Conservation (phyloP, 805 yeast genomes). For the Cyberlindnera bimundalis region DNA sequence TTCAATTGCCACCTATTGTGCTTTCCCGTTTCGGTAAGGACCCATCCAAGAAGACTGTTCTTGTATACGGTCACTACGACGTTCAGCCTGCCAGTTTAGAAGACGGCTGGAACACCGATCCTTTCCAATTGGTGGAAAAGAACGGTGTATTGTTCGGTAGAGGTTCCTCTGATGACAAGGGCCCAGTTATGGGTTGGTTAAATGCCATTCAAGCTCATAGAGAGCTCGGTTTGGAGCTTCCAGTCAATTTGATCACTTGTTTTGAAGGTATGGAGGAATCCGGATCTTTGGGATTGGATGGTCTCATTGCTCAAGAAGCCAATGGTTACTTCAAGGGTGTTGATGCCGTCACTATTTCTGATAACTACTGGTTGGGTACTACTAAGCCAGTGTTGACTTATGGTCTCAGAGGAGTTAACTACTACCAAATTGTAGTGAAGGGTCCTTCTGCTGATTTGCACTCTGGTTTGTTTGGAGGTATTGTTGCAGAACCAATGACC, state of each 20-base stretch:
- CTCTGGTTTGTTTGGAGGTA: conserved; percentile 96
- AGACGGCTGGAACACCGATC: conserved; percentile 96
- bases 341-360: conserved; percentile 93
- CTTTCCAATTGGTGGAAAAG: conserved; percentile 71
- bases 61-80: conserved; percentile 96
- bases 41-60: conserved; percentile 78
- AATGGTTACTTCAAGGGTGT: conserved; percentile 76
- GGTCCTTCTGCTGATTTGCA: conserved; percentile 98
- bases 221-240: conserved; percentile 79
- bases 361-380: conserved; percentile 98
- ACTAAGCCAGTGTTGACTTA: conserved; percentile 95
- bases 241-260: conserved; percentile 88
- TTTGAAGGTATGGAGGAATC: conserved; percentile 99
- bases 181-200: conserved; percentile 97
- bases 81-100: conserved; percentile 93
- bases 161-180: conserved; percentile 97
- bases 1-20: conserved; percentile 92
- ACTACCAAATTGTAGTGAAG: conserved; percentile 73
- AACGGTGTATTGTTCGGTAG: conserved; percentile 79
- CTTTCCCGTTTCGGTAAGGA: conserved; percentile 83
- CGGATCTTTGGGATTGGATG: conserved; percentile 91
- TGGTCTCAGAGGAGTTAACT: conserved; percentile 95
- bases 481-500: conserved; percentile 95
- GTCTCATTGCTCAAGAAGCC: conserved; percentile 76
- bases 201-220: conserved; percentile 89